These are phyloP conservation scores for Boletus rubroflammeus DNA, from an alignment of 768 basidiomycete genomes.

Conservation along the genomic window DNA sequence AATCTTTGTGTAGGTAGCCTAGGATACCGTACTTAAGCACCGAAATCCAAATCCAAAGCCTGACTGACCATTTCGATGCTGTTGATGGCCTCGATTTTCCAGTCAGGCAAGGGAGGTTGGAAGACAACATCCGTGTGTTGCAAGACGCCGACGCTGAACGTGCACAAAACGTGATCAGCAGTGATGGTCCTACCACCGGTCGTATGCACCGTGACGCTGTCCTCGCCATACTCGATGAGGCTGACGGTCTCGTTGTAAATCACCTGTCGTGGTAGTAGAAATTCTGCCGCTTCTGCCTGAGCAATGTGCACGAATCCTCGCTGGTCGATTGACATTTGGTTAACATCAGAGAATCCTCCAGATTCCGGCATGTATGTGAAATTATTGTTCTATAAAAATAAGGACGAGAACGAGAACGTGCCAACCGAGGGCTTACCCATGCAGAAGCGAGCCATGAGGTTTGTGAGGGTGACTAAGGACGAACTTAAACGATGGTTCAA, in stretches of 20 bases:
- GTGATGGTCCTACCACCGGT: constrained; percentile 39
- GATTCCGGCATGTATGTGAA: constrained; percentile 49
- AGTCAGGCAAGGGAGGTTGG: constrained; percentile 51
- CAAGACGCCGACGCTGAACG: constrained; percentile 66
- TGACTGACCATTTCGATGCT: constrained; percentile 53
- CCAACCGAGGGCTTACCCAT: constrained; percentile 40
- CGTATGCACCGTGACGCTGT: constrained; percentile 49
- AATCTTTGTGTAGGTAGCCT: constrained; percentile 64
- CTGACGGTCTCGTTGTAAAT: constrained; percentile 49
- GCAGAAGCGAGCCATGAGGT: constrained; percentile 60
- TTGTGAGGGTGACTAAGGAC: constrained; percentile 54
- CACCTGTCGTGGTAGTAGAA: constrained; percentile 45
- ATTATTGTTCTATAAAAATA: constrained; percentile 49
- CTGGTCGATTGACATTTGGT: constrained; percentile 54
- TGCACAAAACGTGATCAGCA: constrained; percentile 58
- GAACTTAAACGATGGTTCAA: constrained; percentile 26
- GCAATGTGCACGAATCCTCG: constrained; percentile 60
- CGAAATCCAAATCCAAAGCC: not conserved
- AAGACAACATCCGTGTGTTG: constrained; percentile 59
- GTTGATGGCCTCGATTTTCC: constrained; percentile 60
- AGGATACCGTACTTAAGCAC: not conserved
- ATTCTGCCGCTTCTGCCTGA: constrained; percentile 52
- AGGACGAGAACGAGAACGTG: not conserved
- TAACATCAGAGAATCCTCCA: constrained; percentile 57
- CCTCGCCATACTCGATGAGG: constrained; percentile 42